Evolutionary conservation across 345 rosid genomes (phyloP).

Genomic region (Carallia brachiata): DNA sequence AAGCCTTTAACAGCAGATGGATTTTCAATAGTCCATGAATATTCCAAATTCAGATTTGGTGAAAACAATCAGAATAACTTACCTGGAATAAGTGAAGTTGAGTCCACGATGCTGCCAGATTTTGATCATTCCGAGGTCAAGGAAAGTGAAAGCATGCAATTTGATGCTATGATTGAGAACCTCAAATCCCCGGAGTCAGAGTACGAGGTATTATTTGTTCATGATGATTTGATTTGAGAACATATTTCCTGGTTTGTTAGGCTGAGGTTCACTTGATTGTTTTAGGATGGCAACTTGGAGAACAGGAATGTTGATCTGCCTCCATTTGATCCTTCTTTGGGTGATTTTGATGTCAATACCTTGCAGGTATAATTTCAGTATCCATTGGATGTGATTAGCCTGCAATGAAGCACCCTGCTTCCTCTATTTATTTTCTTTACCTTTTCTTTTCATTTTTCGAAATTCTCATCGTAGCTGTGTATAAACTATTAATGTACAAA

Average conservation of each 20-base stretch:
- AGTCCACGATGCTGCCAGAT: slow-evolving; percentile 24
- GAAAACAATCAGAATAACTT: slow-evolving; percentile 34
- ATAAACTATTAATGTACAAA: neutral
- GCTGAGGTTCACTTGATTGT: slow-evolving; percentile 21
- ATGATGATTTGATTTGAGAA: slow-evolving; percentile 26
- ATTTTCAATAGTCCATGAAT: slow-evolving; percentile 33
- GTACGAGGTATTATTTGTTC: slow-evolving; percentile 48
- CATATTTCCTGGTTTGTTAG: slow-evolving; percentile 8
- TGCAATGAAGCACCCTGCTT: neutral
- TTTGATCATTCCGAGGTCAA: slow-evolving; percentile 34
- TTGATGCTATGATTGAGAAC: slow-evolving; percentile 65
- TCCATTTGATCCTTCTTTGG: slow-evolving; percentile 47
- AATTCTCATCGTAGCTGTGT: neutral
- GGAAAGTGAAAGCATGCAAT: slow-evolving; percentile 59
- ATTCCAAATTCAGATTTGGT: slow-evolving; percentile 46
- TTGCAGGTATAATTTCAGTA: slow-evolving; percentile 64
- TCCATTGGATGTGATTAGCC: neutral
- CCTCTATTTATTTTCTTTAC: neutral
- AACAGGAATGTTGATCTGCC: slow-evolving; percentile 51
- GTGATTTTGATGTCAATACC: slow-evolving; percentile 55
- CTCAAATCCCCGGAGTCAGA: slow-evolving; percentile 47
- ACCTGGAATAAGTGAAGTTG: slow-evolving; percentile 32
- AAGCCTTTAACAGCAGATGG: slow-evolving; percentile 37
- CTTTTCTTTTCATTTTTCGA: too few species aligned
- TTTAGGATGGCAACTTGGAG: slow-evolving; percentile 58